These are phyloP conservation scores for Pestalotiopsis sp. DNA, from an alignment of 2,329 filamentous ascomycete genomes.

Conservation along the genomic window DNA sequence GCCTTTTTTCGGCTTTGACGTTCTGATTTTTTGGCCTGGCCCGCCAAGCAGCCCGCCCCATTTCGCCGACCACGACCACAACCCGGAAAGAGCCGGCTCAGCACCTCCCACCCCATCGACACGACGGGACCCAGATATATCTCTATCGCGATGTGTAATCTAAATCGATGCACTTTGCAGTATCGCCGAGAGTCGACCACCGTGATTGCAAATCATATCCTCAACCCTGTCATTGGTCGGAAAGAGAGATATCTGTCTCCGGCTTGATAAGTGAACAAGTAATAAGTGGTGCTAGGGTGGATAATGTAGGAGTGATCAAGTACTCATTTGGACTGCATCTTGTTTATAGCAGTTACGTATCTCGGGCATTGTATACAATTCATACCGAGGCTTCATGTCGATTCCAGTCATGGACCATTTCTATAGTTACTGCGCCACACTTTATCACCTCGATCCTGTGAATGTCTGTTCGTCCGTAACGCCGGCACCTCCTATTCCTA, in stretches of 20 bases:
- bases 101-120: neutral
- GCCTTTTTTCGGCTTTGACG: neutral
- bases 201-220: neutral
- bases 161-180: neutral
- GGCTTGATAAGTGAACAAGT: neutral
- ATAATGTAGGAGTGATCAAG: too few species aligned
- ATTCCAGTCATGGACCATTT: too few species aligned
- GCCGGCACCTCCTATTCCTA: neutral
- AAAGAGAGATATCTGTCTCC: neutral
- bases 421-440: neutral
- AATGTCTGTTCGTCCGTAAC: neutral
- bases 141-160: neutral
- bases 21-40: neutral
- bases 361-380: too few species aligned
- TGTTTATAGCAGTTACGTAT: too few species aligned
- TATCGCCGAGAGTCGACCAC: neutral
- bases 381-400: too few species aligned
- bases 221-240: neutral
- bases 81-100: slow-evolving; percentile 14
- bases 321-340: too few species aligned
- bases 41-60: neutral
- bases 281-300: neutral
- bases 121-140: neutral
- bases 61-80: neutral
- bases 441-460: neutral